Evolutionary conservation across 495 filamentous ascomycete genomes (phyloP).

Genomic region (Massariosphaeria phaeospora): DNA sequence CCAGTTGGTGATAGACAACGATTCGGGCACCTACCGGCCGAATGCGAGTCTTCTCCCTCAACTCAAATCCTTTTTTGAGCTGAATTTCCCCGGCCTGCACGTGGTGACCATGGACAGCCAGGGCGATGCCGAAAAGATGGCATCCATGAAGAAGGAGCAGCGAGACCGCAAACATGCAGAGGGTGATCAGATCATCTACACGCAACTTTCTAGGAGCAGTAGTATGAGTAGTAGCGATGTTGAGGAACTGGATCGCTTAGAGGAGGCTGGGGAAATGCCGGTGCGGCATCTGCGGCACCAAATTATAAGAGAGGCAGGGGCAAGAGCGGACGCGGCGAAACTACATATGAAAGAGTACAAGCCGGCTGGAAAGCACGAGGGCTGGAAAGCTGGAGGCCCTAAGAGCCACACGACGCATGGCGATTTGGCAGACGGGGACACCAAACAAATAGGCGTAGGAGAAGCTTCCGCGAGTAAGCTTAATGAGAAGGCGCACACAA

Average conservation of each 20-base stretch:
- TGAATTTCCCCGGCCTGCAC: slow-evolving; percentile 68
- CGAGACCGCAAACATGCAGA: slow-evolving; percentile 58
- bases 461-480: background rate
- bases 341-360: slow-evolving; percentile 24
- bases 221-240: slow-evolving; percentile 68
- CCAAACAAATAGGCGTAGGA: slow-evolving; percentile 7
- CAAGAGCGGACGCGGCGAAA: slow-evolving; percentile 19
- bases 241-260: slow-evolving; percentile 59
- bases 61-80: slow-evolving; percentile 61
- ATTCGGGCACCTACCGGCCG: slow-evolving; percentile 87
- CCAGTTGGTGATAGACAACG: slow-evolving; percentile 90
- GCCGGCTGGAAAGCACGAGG: slow-evolving; percentile 20
- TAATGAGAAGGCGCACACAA: background rate
- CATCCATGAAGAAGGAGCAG: slow-evolving; percentile 58
- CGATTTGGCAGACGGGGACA: background rate
- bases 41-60: slow-evolving; percentile 66
- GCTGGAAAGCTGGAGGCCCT: slow-evolving; percentile 14
- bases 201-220: slow-evolving; percentile 55
- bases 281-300: slow-evolving; percentile 16
- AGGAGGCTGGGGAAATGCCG: slow-evolving; percentile 32
- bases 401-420: slow-evolving; percentile 20
- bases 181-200: slow-evolving; percentile 57
- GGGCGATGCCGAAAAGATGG: slow-evolving; percentile 59
- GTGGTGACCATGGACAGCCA: slow-evolving; percentile 64
- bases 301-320: slow-evolving; percentile 18